Conservation (phyloP, 2,329 filamentous ascomycete genomes). For the Penicillium sp. region DNA sequence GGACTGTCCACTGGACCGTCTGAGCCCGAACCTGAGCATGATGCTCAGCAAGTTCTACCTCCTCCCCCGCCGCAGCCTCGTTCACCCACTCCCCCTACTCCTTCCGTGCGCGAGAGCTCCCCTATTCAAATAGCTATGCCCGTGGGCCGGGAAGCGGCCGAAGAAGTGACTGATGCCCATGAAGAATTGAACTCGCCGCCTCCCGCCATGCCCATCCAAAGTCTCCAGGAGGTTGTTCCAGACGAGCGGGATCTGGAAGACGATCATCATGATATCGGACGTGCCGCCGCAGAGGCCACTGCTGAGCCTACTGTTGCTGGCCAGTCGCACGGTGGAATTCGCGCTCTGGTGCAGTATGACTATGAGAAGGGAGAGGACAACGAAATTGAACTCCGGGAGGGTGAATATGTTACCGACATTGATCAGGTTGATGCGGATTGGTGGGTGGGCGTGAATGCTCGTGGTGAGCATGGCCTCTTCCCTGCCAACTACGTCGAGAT, state of each 20-base stretch:
- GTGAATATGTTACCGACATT: constrained; percentile 84
- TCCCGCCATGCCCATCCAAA: constrained; percentile 57
- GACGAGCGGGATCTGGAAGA: constrained; percentile 66
- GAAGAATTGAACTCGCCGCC: constrained; percentile 44
- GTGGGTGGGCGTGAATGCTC: constrained; percentile 92
- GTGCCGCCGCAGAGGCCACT: constrained; percentile 58
- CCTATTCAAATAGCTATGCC: constrained; percentile 86
- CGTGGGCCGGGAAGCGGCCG: constrained; percentile 61
- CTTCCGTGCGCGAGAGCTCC: constrained; percentile 58
- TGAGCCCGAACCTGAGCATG: constrained; percentile 46
- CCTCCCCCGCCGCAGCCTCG: constrained; percentile 47
- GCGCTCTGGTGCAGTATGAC: constrained; percentile 83
- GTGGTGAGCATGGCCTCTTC: constrained; percentile 85
- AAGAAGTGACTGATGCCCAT: constrained; percentile 47
- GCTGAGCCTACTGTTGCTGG: constrained; percentile 55
- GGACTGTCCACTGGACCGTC: constrained; percentile 64
- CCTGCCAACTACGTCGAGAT: constrained; percentile 96
- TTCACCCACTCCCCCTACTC: constrained; percentile 51
- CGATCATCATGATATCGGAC: constrained; percentile 57
- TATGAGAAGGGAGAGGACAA: constrained; percentile 98
- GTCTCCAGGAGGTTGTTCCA: constrained; percentile 62
- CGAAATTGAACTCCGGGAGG: constrained; percentile 86
- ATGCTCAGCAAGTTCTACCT: constrained; percentile 34
- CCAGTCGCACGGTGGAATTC: constrained; percentile 55
- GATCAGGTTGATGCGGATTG: constrained; percentile 98